Evolutionary conservation across 2,329 filamentous ascomycete genomes (phyloP).

Genomic region (Taxawa tesnikishii): DNA sequence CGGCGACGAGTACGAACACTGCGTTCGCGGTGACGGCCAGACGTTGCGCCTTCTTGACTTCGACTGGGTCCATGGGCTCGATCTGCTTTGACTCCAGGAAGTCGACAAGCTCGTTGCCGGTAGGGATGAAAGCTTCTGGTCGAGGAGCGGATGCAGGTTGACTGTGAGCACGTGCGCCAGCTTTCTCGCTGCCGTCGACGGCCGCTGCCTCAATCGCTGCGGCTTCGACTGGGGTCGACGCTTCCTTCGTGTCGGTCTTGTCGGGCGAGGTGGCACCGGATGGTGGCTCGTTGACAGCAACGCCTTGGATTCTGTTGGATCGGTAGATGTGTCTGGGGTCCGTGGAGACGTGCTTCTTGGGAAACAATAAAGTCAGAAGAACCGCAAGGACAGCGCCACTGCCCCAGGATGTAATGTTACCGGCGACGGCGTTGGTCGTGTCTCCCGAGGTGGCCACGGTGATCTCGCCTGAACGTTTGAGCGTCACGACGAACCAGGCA

Average conservation of each 20-base stretch:
- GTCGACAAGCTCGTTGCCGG: conserved; percentile 29
- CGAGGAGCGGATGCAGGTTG: conserved; percentile 6
- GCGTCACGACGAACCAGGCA: conserved; percentile 24
- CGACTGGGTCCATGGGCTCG: conserved; percentile 28
- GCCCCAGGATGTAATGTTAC: conserved; percentile 13
- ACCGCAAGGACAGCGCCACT: conserved; percentile 16
- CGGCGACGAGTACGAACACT: conserved; percentile 27
- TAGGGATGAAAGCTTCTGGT: conserved; percentile 16
- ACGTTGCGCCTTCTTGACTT: conserved; percentile 22
- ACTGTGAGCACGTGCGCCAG: no score
- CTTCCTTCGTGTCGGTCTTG: neutral
- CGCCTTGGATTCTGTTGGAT: conserved; percentile 23
- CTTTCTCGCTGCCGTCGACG: conserved; percentile 5
- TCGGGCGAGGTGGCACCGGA: conserved; percentile 11
- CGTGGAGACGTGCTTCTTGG: conserved; percentile 21
- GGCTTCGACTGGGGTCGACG: neutral
- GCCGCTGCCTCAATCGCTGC: conserved; percentile 5
- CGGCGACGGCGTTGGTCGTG: conserved; percentile 22
- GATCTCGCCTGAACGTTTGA: conserved; percentile 18
- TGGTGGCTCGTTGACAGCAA: conserved; percentile 18
- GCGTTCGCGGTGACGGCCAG: conserved; percentile 26
- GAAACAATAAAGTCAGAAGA: conserved; percentile 21
- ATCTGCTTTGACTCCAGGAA: conserved; percentile 27
- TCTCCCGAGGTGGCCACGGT: conserved; percentile 21
- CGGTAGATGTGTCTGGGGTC: conserved; percentile 27